Evolutionary conservation across 2,329 filamentous ascomycete species (phyloP).

Genomic region (Microcyclosporella mali): DNA sequence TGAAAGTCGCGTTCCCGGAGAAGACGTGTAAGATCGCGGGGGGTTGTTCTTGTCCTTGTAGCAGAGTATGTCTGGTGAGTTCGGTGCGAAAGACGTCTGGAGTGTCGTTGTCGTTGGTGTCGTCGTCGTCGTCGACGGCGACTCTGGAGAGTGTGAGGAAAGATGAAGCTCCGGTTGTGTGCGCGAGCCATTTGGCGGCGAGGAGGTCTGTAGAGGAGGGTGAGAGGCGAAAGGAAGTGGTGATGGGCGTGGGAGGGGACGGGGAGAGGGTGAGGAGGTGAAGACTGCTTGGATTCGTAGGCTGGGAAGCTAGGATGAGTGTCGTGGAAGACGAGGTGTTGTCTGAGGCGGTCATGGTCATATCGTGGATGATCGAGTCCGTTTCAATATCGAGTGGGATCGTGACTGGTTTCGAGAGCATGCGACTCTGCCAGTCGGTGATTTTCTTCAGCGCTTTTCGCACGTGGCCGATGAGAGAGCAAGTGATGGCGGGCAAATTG

Average conservation of each 20-base stretch:
- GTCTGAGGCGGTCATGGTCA: conserved; percentile 3
- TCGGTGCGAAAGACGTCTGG: not conserved
- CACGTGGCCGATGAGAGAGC: conserved; percentile 20
- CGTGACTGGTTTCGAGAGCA: conserved; percentile 19
- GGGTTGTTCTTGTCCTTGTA: too few species aligned
- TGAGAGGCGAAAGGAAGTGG: conserved; percentile 35
- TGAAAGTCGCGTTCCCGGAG: conserved; percentile 38
- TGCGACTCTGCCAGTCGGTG: conserved; percentile 38
- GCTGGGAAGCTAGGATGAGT: not conserved
- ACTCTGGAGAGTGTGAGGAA: conserved; percentile 3
- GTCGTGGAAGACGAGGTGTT: not conserved
- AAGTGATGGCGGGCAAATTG: conserved; percentile 25
- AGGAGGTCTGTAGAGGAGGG: conserved; percentile 51
- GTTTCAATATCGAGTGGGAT: conserved; percentile 1
- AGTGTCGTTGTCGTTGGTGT: too few species aligned
- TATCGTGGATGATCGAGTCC: conserved; percentile 5
- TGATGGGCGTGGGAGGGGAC: not conserved
- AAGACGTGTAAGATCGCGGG: conserved; percentile 44
- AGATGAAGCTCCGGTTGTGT: conserved; percentile 7
- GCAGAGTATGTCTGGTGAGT: not conserved
- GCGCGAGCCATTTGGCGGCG: conserved; percentile 52
- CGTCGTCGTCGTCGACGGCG: not conserved
- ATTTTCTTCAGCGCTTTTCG: conserved; percentile 32
- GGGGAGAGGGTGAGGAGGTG: not conserved
- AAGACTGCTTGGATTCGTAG: not conserved